Evolutionary conservation across 148 eudicot species (phyloP).

Genomic region (Camellia lanceoleosa): DNA sequence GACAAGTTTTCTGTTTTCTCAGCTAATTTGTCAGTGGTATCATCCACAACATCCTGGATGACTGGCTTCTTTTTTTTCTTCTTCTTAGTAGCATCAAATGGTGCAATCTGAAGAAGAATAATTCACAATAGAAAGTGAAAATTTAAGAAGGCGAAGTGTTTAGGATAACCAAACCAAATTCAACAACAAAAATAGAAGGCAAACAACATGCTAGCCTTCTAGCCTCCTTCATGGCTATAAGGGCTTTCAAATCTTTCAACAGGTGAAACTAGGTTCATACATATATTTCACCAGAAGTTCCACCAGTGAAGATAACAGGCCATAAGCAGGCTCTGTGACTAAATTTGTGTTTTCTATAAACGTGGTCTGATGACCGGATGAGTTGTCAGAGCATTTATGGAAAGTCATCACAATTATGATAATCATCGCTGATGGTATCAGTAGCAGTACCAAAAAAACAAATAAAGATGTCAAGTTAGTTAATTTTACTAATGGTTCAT

Average conservation of each 20-base stretch:
- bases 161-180: neutral
- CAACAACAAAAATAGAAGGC: neutral
- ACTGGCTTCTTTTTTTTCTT: conserved; percentile 46
- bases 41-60: conserved; percentile 13
- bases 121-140: neutral
- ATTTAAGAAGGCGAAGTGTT: neutral
- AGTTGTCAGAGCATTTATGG: neutral
- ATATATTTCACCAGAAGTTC: neutral
- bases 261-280: neutral
- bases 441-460: neutral
- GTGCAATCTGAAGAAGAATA: conserved; percentile 33
- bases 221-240: too few relatives aligned
- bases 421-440: neutral
- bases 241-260: neutral
- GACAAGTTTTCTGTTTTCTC: conserved; percentile 20
- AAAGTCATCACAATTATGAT: neutral
- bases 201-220: neutral
- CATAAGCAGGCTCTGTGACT: neutral
- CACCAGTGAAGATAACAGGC: neutral
- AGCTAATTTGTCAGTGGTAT: conserved; percentile 12
- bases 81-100: conserved; percentile 48
- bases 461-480: neutral
- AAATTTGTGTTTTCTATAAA: neutral
- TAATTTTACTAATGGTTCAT: neutral
- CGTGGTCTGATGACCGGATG: neutral